Conservation (phyloP, 345 rosid species). For the Lenwebbia sp. region DNA sequence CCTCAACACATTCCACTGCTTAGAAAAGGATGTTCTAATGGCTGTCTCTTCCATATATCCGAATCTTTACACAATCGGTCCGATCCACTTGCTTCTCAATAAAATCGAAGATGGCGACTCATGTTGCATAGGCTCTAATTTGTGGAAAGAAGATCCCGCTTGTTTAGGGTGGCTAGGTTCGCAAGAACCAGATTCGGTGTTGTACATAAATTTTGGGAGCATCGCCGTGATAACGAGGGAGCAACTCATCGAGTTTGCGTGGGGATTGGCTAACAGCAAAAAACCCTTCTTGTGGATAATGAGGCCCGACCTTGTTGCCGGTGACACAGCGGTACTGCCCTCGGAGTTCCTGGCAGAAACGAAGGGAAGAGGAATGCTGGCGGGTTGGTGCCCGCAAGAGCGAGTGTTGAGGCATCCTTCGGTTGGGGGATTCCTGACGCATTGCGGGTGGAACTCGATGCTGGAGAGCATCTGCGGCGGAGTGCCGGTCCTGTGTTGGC, state of each 20-base stretch:
- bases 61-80: conserved; percentile 6
- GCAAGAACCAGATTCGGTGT: conserved; percentile 8
- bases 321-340: conserved; percentile 1
- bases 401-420: conserved; percentile 8
- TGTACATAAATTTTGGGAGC: conserved; percentile 15
- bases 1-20: conserved; percentile 27
- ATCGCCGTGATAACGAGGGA: conserved; percentile 1
- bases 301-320: conserved; percentile 5
- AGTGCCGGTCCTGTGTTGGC: conserved; percentile 16
- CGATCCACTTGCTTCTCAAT: conserved; percentile 5
- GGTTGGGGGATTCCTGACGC: conserved; percentile 5
- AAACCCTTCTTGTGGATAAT: conserved; percentile 10
- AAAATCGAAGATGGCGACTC: background rate
- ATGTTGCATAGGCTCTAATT: background rate
- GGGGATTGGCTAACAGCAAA: conserved; percentile 14
- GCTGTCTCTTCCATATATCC: conserved; percentile 6
- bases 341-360: background rate
- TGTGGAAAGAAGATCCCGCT: conserved; percentile 13
- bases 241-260: conserved; percentile 10
- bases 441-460: conserved; percentile 18
- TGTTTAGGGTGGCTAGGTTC: conserved; percentile 11
- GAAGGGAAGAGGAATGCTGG: conserved; percentile 1
- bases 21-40: conserved; percentile 16
- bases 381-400: conserved; percentile 12
- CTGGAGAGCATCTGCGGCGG: conserved; percentile 11